phyloP scores from a whole-genome alignment of 2,329 filamentous ascomycete species.

The Iodosphaeria phyllophila region DNA sequence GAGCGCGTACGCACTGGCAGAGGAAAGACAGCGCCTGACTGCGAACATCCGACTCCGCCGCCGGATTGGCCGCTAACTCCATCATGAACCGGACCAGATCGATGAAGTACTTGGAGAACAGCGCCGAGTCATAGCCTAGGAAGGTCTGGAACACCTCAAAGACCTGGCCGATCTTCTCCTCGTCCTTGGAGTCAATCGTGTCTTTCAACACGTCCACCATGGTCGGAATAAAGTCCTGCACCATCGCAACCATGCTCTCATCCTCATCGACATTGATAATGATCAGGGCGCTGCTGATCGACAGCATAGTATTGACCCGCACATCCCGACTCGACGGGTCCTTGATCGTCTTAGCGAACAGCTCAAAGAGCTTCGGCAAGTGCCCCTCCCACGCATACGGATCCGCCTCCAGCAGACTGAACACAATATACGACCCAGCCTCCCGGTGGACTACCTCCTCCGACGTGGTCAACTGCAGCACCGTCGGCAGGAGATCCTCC shows the following conservation, averaged over 20 bases:
- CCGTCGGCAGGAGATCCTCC: constrained; percentile 59
- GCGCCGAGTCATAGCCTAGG: constrained; percentile 70
- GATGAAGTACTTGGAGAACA: constrained; percentile 71
- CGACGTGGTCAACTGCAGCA: constrained; percentile 64
- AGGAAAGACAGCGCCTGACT: constrained; percentile 86
- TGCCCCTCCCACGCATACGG: constrained; percentile 72
- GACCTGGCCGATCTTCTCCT: constrained; percentile 73
- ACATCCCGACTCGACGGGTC: constrained; percentile 86
- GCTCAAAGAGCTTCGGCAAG: constrained; percentile 56
- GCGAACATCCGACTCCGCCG: constrained; percentile 67
- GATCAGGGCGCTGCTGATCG: constrained; percentile 73
- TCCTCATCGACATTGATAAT: constrained; percentile 80
- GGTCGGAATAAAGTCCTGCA: constrained; percentile 64
- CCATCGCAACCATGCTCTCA: constrained; percentile 47
- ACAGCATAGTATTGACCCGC: constrained; percentile 83
- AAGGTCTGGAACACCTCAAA: constrained; percentile 97
- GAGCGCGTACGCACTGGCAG: constrained; percentile 78
- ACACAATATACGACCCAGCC: constrained; percentile 84
- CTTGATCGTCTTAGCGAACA: constrained; percentile 75
- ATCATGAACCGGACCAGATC: constrained; percentile 91
- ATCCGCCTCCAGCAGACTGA: constrained; percentile 75
- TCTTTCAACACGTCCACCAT: constrained; percentile 85
- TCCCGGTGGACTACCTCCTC: constrained; percentile 63
- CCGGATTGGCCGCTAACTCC: constrained; percentile 58
- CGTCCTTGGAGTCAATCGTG: constrained; percentile 60